Evolutionary conservation across 2,329 filamentous ascomycete genomes (phyloP), one percentile per base, ranked within the genome.

Genomic region (Akanthomyces uredinophilus): DNA sequence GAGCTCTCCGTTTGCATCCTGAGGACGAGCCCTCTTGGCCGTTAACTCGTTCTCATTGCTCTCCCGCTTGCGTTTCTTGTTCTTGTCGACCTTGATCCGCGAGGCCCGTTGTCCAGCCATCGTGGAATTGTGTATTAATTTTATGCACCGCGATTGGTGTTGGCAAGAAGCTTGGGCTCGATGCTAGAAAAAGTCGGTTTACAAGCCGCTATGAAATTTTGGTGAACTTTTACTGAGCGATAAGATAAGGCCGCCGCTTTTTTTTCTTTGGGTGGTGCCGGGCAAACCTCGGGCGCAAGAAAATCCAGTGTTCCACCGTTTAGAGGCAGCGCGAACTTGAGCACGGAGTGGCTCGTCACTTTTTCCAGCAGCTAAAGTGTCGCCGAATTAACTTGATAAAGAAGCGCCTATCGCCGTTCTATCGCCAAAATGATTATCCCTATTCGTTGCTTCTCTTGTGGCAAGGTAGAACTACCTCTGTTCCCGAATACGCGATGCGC

Each of bases 401-500:
- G 46, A n/a, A 43, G 32, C 8, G n/a, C 2, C 11, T 24, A 13
- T 18, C 20, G 20, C 16, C 2, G 8, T 39, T 44, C 5, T n/a
- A 32, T 20, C 54, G 65, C 68, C 79, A 89, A 78, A 62, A 99
- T 99, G 95, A 99, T 99, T 78, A 98, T 99, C 69, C 95, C 95
- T 3, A 91, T 99, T 68, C 92, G 95, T 69, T 99, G 95, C 81
- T 99, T 99, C 79, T 98, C 95, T 63, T 99, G 95, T 77, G 95
- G 95, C 77, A 99, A 99, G 91, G 95, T 96, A 78, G 64, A 77
- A 68, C 14, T 14, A 6, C 43, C 50, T 18, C n/a, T n/a, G 59
- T 57, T 32, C 22, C 22, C 44, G 60, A 44, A 41, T 60, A 64
- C 51, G 46, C 50, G 20, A 55, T 52, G 58, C 64, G 54, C 67